Base-by-base conservation (phyloP, 2,329 filamentous ascomycete genomes). In the Colletotrichum shisoi region DNA sequence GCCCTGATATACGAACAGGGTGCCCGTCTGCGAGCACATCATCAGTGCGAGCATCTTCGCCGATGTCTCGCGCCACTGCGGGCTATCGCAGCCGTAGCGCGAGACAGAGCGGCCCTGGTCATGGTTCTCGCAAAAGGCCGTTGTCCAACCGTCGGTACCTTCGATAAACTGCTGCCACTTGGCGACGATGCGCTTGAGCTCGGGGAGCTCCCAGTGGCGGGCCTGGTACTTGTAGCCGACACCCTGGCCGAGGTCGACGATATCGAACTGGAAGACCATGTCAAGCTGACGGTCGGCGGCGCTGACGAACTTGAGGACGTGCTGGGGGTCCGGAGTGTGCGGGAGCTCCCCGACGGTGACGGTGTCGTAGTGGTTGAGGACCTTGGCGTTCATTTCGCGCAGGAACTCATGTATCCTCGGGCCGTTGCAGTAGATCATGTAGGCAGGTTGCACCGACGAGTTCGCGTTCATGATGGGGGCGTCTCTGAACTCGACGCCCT, bases 261-360 rank as follows among this genome's bases (percentile, higher is more conserved):
- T 82, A 70, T 88, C 85, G 69, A 89, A 88, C 70, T 88, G 86
- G 75, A 91, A 91, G 1, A 90, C 86, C 89, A 91, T 91, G 73
- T 87, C 84, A 56, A 91, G 77, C 74, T 90, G 85, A 66, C 83
- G 83, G 62, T 85, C 84, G 34, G 82, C 76, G 0, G 85, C 82
- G 3, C 83, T 83, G 15, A 91, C 86, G 69, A 89, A 91, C 19
- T 81, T 73, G 8, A 90, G 76, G 1, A 91, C 87, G 44, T 85
- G 80, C 3, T 77, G 75, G 34, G 84, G 81, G 62, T 89, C 83
- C 0, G 85, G 87, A 0, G 88, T 89, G 71, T 84, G 78, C 0
- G 89, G 87, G 31, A 91, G 84, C 76, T 92, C 90, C 56, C 90
- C 90, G 0, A 92, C 89, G 0, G 88, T 91, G 76, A 92, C 85